Conservation (phyloP, 2,329 filamentous ascomycete species). For the Huntiella omanensis region DNA sequence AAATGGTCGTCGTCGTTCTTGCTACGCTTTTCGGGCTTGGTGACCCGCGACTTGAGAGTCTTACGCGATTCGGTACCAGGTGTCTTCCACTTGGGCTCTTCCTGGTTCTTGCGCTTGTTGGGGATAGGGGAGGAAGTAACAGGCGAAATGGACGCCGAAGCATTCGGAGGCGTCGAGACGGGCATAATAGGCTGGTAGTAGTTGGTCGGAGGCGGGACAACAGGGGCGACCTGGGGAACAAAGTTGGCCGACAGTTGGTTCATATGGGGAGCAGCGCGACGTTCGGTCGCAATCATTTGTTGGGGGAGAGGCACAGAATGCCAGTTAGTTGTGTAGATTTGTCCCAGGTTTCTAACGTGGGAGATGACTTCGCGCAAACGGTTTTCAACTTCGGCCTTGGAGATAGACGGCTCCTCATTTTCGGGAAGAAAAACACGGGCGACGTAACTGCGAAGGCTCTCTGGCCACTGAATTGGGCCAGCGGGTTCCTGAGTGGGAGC, state of each 20-base stretch:
- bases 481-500: slow-evolving; percentile 13
- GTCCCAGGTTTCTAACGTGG: slow-evolving; percentile 53
- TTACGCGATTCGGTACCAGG: slow-evolving; percentile 5
- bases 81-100: slow-evolving; percentile 27
- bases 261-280: slow-evolving; percentile 14
- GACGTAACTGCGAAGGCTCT: slow-evolving; percentile 72
- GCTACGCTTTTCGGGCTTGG: slow-evolving; percentile 21
- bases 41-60: slow-evolving; percentile 12
- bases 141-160: slow-evolving; percentile 15
- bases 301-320: slow-evolving; percentile 67
- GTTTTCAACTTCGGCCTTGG: slow-evolving; percentile 53
- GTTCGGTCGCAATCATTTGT: slow-evolving; percentile 57
- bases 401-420: slow-evolving; percentile 45
- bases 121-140: slow-evolving; percentile 28
- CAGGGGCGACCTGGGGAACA: slow-evolving; percentile 14
- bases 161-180: not conserved
- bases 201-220: slow-evolving; percentile 11
- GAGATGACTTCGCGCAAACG: slow-evolving; percentile 79
- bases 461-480: slow-evolving; percentile 51
- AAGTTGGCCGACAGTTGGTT: slow-evolving; percentile 13
- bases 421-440: slow-evolving; percentile 67
- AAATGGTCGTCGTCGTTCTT: not conserved
- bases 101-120: slow-evolving; percentile 31
- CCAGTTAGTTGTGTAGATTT: slow-evolving; percentile 65
- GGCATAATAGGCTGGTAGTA: slow-evolving; percentile 14